These are phyloP conservation scores for Lobosporangium transversale DNA, from an alignment of 192 early-diverging fungal species.

Conservation along the genomic window DNA sequence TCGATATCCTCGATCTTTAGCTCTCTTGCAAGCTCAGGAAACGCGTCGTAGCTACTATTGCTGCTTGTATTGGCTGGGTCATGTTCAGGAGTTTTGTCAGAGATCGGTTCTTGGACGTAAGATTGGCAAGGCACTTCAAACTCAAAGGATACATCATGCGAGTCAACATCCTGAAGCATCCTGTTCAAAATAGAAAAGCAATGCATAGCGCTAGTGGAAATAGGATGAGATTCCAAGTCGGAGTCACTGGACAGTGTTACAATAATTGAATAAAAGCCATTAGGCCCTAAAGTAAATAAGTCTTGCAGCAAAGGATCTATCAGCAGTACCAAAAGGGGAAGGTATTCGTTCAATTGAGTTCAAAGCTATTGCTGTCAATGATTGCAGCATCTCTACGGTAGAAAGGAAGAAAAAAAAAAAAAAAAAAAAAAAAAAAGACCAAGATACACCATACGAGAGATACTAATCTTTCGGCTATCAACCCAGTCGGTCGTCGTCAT, in stretches of 20 bases:
- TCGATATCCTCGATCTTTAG: no score
- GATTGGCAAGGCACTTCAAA: no score
- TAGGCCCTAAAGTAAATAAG: background rate
- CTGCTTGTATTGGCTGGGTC: no score
- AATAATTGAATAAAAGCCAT: background rate
- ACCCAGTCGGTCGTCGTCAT: background rate
- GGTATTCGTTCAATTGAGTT: no score
- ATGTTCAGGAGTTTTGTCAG: no score
- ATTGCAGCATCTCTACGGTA: no score
- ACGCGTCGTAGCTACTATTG: no score
- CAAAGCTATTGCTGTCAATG: no score
- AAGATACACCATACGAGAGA: background rate
- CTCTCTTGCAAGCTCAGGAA: no score
- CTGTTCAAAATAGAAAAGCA: constrained; percentile 16
- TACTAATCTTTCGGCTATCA: constrained; percentile 6
- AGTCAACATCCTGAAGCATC: constrained; percentile 12
- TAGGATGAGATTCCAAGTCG: background rate
- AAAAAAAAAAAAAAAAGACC: background rate
- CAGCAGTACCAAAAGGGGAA: no score
- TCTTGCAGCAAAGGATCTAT: no score
- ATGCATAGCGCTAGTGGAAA: background rate
- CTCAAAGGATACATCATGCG: constrained; percentile 33
- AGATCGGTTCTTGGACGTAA: no score
- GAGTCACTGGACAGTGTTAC: background rate
- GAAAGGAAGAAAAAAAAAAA: background rate